Evolutionary conservation across 371 early-diverging fungal species (phyloP), one percentile per base, ranked within the genome.

Genomic region (Zopfochytrium polystomum): DNA sequence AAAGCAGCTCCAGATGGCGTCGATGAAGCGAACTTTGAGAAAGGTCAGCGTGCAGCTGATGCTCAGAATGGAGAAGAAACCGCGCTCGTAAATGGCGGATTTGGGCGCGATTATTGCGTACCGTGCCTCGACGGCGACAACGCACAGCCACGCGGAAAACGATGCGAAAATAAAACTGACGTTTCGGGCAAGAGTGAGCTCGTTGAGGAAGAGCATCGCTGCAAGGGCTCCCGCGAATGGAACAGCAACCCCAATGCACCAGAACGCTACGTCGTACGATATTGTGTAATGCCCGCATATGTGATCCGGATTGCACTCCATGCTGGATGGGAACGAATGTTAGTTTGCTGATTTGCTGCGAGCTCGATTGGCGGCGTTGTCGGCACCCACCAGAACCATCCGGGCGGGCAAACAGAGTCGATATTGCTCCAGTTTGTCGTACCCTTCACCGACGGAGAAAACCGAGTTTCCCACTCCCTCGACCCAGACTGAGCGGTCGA

Each of bases 51-150:
- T 50, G 44, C 60, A 51, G 15, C 57, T 45, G 11, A 72, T 48
- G 23, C 69, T 30, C 15, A 70, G 43, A 38, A 68, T 70, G 57
- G 61, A 62, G 6, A 77, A 20, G 23, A 67, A 44, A 7, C 70
- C 58, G 20, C 70, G 63, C 47, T 72, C 64, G 29, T 62, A 57
- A 22, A 73, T 35, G 49, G 57, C 38, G 2, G 62, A 55, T 23
- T 31, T 49, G 7, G 66, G 63, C 49, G 73, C 68, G 27, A 77
- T 60, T n/a, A 77, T 52, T 32, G 46, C 45, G 54, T 55, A 73
- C 26, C 77, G 64, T 18, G 68, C 33, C n/a, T 62, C 63, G 46
- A 73, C 34, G 18, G 72, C 77, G 25, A 67, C 42, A 33, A 61
- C 55, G 4, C 63, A 54, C 34, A 60, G 51, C 20, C 52, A 29